Conservation (phyloP, 345 rosid species). For the Lepidium africanum region DNA sequence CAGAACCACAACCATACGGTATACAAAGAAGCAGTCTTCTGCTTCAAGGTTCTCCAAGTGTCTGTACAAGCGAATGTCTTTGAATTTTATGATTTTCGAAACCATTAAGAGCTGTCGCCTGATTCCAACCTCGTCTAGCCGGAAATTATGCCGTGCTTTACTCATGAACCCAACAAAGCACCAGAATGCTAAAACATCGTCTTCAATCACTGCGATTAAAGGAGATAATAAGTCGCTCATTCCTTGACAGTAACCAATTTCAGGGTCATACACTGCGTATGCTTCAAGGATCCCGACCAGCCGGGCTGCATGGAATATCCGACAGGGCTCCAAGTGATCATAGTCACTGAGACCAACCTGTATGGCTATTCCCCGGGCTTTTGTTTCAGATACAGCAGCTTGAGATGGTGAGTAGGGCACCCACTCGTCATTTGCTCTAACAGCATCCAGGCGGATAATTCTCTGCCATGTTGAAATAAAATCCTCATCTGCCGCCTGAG, state of each 20-base stretch:
- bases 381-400: constrained; percentile 49
- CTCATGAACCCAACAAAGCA: constrained; percentile 93
- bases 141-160: constrained; percentile 85
- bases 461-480: constrained; percentile 73
- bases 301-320: constrained; percentile 78
- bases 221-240: constrained; percentile 96
- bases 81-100: constrained; percentile 77
- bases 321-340: constrained; percentile 76
- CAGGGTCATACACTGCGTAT: constrained; percentile 76
- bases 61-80: constrained; percentile 67
- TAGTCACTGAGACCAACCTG: constrained; percentile 64
- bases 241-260: constrained; percentile 90
- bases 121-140: constrained; percentile 92
- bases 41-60: constrained; percentile 93
- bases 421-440: constrained; percentile 87
- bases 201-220: constrained; percentile 62
- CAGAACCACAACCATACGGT: constrained; percentile 91
- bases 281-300: constrained; percentile 87
- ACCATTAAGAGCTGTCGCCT: constrained; percentile 71
- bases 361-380: constrained; percentile 53
- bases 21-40: constrained; percentile 87
- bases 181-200: constrained; percentile 83
- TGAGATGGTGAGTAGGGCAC: constrained; percentile 56
- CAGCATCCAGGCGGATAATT: constrained; percentile 86
- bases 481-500: constrained; percentile 51